phyloP scores from a whole-genome alignment of 495 filamentous ascomycete genomes.

The Trichocladium uniseriatum region DNA sequence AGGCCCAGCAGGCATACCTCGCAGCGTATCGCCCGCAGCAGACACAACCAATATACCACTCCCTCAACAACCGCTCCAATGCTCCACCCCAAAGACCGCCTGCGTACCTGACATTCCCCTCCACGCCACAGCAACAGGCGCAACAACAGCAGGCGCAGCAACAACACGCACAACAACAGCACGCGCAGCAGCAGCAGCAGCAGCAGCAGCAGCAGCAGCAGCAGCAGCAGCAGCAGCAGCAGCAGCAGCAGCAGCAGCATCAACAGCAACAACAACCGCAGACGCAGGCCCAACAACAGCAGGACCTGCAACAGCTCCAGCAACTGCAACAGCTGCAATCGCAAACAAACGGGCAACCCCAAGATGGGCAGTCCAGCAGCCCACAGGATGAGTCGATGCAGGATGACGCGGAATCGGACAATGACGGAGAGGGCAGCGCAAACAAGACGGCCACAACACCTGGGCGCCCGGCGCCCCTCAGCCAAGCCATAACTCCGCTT shows the following conservation, averaged over 20 bases:
- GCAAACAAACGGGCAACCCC: neutral
- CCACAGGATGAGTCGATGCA: neutral
- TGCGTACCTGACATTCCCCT: no score
- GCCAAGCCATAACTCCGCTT: conserved; percentile 13
- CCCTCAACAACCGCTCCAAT: neutral
- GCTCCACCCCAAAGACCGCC: neutral
- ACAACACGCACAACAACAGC: no score
- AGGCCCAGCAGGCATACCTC: neutral
- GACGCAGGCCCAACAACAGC: no score
- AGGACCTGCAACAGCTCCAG: no score
- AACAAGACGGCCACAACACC: neutral
- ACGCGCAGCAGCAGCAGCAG: no score
- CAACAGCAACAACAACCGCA: no score
- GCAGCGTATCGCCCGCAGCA: neutral
- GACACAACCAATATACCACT: neutral
- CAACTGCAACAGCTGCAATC: neutral
- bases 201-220: no score
- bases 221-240: no score
- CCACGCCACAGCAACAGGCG: no score
- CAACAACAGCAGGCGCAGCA: no score
- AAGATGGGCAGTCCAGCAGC: neutral
- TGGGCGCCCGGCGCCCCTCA: conserved; percentile 5
- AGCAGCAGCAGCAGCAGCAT: no score
- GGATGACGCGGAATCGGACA: neutral
- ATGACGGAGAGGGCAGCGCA: neutral